Evolutionary conservation across 352 stramenopile genomes (phyloP).

Genomic region (Phytopythium delawarense): DNA sequence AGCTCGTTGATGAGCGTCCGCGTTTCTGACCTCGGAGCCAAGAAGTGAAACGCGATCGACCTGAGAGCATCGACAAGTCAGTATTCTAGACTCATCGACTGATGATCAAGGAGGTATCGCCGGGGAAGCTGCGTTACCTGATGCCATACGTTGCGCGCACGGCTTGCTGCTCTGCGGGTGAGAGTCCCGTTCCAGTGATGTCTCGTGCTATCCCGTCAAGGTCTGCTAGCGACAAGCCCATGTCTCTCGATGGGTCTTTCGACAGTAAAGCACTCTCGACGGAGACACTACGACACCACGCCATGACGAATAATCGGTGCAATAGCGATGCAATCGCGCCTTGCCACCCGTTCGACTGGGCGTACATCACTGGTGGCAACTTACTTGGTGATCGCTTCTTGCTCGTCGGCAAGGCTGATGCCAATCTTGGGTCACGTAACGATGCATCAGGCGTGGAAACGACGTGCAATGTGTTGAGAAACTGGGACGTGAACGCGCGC

Average conservation of each 20-base stretch:
- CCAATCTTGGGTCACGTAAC: not conserved
- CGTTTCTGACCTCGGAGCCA: slow-evolving; percentile 29
- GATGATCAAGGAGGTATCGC: not conserved
- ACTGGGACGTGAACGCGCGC: slow-evolving; percentile 42
- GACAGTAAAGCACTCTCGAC: slow-evolving; percentile 22
- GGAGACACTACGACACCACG: slow-evolving; percentile 12
- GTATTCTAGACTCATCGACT: not conserved
- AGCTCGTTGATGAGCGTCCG: slow-evolving; percentile 19
- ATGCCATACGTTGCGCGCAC: slow-evolving; percentile 14
- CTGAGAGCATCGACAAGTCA: slow-evolving; percentile 10
- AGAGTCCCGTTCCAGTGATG: slow-evolving; percentile 17
- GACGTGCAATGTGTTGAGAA: slow-evolving; percentile 31
- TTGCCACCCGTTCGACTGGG: slow-evolving; percentile 31
- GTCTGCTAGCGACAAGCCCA: slow-evolving; percentile 13
- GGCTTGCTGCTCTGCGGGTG: slow-evolving; percentile 16
- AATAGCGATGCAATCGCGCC: slow-evolving; percentile 35
- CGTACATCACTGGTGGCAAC: slow-evolving; percentile 22
- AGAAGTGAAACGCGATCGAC: slow-evolving; percentile 19
- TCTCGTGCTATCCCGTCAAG: slow-evolving; percentile 14
- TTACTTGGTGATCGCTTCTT: not conserved
- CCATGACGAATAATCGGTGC: slow-evolving; percentile 29
- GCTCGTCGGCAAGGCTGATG: not conserved
- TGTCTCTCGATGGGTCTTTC: slow-evolving; percentile 12
- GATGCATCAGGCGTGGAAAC: slow-evolving; percentile 2
- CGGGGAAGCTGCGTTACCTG: not conserved